These are phyloP conservation scores for Phyllosticta capitalensis DNA, from an alignment of 2,329 filamentous ascomycete genomes.

Conservation along the genomic window DNA sequence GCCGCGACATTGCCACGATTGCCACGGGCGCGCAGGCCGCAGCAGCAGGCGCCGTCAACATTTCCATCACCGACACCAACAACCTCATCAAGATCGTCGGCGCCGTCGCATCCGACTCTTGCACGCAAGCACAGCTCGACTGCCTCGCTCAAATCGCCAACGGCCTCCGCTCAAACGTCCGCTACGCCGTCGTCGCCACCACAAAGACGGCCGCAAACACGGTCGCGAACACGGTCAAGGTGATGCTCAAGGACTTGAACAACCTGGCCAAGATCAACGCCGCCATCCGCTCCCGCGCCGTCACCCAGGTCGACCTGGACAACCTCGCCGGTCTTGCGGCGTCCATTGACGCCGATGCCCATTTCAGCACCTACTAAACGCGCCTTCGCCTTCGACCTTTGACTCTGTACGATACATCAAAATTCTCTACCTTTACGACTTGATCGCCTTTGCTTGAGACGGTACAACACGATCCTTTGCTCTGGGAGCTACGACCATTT, in stretches of 20 bases:
- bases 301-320: background rate
- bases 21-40: background rate
- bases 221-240: background rate
- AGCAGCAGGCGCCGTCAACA: background rate
- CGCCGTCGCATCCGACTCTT: background rate
- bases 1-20: background rate
- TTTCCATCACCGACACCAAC: background rate
- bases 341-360: background rate
- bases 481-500: background rate
- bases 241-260: background rate
- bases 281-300: background rate
- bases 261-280: background rate
- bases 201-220: background rate
- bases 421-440: background rate
- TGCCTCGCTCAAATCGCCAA: background rate
- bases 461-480: background rate
- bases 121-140: background rate
- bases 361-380: background rate
- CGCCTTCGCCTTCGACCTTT: background rate
- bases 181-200: background rate
- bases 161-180: background rate
- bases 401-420: background rate
- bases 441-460: background rate
- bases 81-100: background rate
- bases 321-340: background rate